Base-by-base conservation (phyloP, 495 filamentous ascomycete genomes). In the Neurospora sublineolata region DNA sequence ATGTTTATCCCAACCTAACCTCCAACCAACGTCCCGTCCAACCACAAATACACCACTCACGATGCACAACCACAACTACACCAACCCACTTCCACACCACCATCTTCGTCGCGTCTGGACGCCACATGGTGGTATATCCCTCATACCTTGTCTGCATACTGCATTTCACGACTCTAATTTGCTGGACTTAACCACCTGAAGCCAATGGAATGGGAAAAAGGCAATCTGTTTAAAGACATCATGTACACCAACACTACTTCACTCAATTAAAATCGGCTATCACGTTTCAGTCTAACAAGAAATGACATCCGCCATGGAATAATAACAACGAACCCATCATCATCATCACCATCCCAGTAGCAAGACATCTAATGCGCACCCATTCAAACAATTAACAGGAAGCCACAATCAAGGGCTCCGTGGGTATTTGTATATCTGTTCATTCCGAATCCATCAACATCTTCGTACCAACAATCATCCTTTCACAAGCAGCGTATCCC, bases 251-350 rank as follows among this genome's bases (percentile, higher is more conserved):
- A 64, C 33, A 64, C 52, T 33, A 18, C 27, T 18, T 64, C 41
- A 74, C 64, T 60, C 70, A 73, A 79, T 79, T 79, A 79, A 78
- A 77, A 78, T 73, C 67, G 72, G 75, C 78, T 79, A 79, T 77
- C 75, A 79, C 75, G 27, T 71, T 74, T 74, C 73, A 72, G 71
- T 77, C 78, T 79, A 79, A 74, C 73, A 77, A 71, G 69, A 52
- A 70, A 68, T 30, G 23, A 60, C 23, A 41, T 72, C 68, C 70
- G 68, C 72, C 71, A 46, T 70, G 69, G 72, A 39, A 70, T 75
- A 60, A 60, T 58, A 58, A 58, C 64, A 69, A 42, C 27, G 69
- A 44, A 42, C 70, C 71, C 69, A 74, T 41, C 73, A 72, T 67
- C 70, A 58, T 68, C 60, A 70, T 69, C 72, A 70, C 60, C 72